phyloP scores from a whole-genome alignment of 2,329 filamentous ascomycete genomes.

The Neonectria sp. region DNA sequence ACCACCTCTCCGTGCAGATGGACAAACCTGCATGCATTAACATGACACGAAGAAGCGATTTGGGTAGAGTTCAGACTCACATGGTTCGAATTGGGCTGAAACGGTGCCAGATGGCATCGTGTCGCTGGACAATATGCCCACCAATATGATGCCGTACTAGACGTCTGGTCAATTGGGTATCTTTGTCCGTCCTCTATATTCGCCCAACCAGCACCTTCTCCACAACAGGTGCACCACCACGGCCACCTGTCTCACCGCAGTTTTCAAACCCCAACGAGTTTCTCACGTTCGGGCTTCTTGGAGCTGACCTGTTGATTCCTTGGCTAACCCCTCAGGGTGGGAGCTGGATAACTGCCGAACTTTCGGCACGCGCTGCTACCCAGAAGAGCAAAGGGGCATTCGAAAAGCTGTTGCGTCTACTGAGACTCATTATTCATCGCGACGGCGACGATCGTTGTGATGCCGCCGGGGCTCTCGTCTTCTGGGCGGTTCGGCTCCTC shows the following conservation, averaged over 20 bases:
- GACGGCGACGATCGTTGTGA: slow-evolving; percentile 47
- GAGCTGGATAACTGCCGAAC: slow-evolving; percentile 4
- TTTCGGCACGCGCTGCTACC: slow-evolving; percentile 17
- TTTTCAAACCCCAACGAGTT: slow-evolving; percentile 32
- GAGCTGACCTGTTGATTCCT: slow-evolving; percentile 23
- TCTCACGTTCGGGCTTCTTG: slow-evolving; percentile 35
- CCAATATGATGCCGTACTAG: slow-evolving; percentile 39
- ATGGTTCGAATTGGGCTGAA: slow-evolving; percentile 44
- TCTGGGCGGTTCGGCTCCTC: slow-evolving; percentile 34
- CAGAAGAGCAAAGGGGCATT: slow-evolving; percentile 16
- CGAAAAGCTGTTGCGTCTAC: slow-evolving; percentile 24
- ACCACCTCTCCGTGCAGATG: slow-evolving; percentile 39
- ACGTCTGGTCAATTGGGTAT: slow-evolving; percentile 47
- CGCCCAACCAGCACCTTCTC: slow-evolving; percentile 34
- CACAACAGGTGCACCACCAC: slow-evolving; percentile 35
- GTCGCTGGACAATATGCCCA: slow-evolving; percentile 58
- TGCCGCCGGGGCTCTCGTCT: slow-evolving; percentile 45
- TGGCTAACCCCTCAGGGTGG: slow-evolving; percentile 6
- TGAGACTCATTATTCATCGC: slow-evolving; percentile 42
- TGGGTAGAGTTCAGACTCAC: slow-evolving; percentile 42
- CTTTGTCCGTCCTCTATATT: slow-evolving; percentile 42
- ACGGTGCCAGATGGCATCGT: slow-evolving; percentile 63
- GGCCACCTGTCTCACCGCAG: slow-evolving; percentile 40
- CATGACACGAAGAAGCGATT: slow-evolving; percentile 36
- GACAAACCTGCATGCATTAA: slow-evolving; percentile 41